Evolutionary conservation across 2,329 filamentous ascomycete genomes (phyloP).

Genomic region (Paecilomyces sp.): DNA sequence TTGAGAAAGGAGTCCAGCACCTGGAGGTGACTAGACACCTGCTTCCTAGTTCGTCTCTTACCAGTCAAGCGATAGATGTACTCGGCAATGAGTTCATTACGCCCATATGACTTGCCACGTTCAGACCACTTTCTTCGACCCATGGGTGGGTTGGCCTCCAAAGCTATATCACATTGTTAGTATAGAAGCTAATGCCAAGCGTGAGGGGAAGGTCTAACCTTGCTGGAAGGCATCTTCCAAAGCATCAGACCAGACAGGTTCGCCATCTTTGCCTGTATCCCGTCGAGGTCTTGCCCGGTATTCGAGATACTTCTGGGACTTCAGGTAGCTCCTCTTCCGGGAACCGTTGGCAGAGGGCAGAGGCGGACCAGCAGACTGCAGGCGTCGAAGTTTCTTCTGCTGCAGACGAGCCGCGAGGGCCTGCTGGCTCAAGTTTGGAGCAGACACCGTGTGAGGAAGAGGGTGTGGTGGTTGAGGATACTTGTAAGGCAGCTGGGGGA

Average conservation of each 20-base stretch:
- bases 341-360: conserved; percentile 3
- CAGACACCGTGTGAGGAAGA: conserved; percentile 18
- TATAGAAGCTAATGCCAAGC: neutral
- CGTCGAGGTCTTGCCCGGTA: conserved; percentile 37
- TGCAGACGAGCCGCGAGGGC: conserved; percentile 23
- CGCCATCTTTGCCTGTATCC: conserved; percentile 36
- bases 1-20: conserved; percentile 52
- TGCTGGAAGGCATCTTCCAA: conserved; percentile 43
- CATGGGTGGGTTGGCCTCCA: conserved; percentile 51
- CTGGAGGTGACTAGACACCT: conserved; percentile 59
- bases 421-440: conserved; percentile 19
- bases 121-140: conserved; percentile 48
- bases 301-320: conserved; percentile 37
- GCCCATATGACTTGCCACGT: conserved; percentile 48
- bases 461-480: conserved; percentile 24
- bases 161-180: conserved; percentile 28
- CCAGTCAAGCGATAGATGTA: conserved; percentile 51
- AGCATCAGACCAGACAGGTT: conserved; percentile 39
- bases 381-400: conserved; percentile 26
- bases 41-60: conserved; percentile 47
- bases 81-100: conserved; percentile 56
- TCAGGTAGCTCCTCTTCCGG: conserved; percentile 26
- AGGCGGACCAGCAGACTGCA: conserved; percentile 24
- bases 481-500: conserved; percentile 28
- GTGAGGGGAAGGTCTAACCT: conserved; percentile 22